Conservation (phyloP, 306 rosid species). For the Elaeagnus macrophylla region DNA sequence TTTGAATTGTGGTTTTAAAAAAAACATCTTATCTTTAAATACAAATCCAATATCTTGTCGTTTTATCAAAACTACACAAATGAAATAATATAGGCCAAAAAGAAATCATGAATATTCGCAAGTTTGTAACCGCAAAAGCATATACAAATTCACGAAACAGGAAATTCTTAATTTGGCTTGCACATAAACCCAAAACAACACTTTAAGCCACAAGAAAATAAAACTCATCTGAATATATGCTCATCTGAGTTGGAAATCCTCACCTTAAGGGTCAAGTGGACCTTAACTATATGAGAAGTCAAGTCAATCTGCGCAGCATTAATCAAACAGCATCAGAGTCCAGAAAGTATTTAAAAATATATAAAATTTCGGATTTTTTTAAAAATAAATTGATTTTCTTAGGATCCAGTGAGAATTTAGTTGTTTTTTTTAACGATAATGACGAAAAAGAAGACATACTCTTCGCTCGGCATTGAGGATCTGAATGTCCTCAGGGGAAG, state of each 20-base stretch:
- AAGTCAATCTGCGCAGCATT: slow-evolving; percentile 70
- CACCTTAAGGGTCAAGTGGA: slow-evolving; percentile 88
- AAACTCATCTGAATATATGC: neutral
- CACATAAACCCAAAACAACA: too few species aligned
- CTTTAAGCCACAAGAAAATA: neutral
- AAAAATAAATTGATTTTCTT: neutral
- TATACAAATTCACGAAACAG: too few species aligned
- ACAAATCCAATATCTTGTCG: too few species aligned
- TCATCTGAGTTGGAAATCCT: neutral
- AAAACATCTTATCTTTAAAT: neutral
- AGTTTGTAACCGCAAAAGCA: too few species aligned
- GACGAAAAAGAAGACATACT: slow-evolving; percentile 30
- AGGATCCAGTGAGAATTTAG: neutral
- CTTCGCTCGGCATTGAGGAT: slow-evolving; percentile 92
- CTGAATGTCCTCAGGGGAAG: slow-evolving; percentile 47
- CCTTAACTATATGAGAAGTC: slow-evolving; percentile 72
- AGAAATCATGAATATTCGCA: too few species aligned
- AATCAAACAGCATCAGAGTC: slow-evolving; percentile 12
- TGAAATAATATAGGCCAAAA: too few species aligned
- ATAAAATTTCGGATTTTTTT: neutral
- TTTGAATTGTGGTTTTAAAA: neutral
- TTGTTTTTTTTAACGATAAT: neutral
- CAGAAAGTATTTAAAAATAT: neutral
- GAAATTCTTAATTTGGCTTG: too few species aligned
- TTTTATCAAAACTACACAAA: too few species aligned